phyloP scores from a whole-genome alignment of 176 grass and related monocot genomes.

The Paspalum vaginatum region DNA sequence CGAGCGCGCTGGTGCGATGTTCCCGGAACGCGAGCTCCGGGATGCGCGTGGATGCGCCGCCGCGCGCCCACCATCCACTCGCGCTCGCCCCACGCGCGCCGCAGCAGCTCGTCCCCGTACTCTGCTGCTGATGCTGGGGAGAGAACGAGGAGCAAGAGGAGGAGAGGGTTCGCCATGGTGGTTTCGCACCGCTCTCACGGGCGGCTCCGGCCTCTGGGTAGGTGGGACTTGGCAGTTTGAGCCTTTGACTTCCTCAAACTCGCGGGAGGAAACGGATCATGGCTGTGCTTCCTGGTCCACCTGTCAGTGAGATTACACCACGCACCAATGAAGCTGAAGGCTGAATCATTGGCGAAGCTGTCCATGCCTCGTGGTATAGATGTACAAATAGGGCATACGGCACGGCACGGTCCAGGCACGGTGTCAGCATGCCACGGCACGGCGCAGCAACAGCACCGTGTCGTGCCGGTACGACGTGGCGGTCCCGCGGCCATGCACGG shows the following conservation, averaged over 20 bases:
- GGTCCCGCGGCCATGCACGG: too few species aligned
- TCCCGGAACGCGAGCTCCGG: slow-evolving; percentile 90
- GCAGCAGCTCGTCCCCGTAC: slow-evolving; percentile 68
- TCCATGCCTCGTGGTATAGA: too few species aligned
- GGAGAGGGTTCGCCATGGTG: slow-evolving; percentile 31
- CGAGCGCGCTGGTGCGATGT: slow-evolving; percentile 72
- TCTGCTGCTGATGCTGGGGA: slow-evolving; percentile 17
- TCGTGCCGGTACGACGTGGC: too few species aligned
- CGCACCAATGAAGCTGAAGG: neutral
- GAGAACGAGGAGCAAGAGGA: slow-evolving; percentile 24
- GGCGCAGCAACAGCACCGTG: too few species aligned
- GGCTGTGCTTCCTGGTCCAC: neutral
- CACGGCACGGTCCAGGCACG: too few species aligned
- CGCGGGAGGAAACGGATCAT: neutral
- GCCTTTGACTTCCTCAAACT: neutral
- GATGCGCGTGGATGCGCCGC: slow-evolving; percentile 77
- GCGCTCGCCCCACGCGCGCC: slow-evolving; percentile 50
- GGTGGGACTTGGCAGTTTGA: too few species aligned
- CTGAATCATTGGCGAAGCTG: too few species aligned
- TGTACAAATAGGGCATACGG: too few species aligned
- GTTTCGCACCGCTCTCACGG: neutral
- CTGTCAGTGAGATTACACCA: neutral
- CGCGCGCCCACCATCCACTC: slow-evolving; percentile 75
- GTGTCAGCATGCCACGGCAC: too few species aligned
- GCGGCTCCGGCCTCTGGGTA: neutral